Evolutionary conservation across 257 asterid species (phyloP), one percentile per base, ranked within the genome.

Genomic region (Echites panduratus): DNA sequence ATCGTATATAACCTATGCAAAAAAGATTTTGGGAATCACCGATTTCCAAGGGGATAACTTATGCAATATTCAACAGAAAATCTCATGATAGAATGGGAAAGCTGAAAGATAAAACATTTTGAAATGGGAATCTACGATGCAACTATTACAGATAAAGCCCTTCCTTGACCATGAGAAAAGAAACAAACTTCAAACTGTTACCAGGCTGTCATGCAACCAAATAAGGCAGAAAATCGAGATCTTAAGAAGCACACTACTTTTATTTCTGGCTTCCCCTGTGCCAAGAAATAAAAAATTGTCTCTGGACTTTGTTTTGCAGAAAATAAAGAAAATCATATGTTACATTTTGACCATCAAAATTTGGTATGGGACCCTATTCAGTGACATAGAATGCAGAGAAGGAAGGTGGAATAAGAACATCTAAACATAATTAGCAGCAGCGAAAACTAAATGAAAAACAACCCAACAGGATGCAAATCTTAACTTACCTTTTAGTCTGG

Each of bases 401-500:
- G 45, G 16, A n/a, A 71, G 14, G 8, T 24, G 14, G 48, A 11
- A 45, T 19, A 48, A 49, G 56, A 22, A 29, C 44, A 32, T 32
- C 19, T 38, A 35, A 9, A 45, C 27, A 49, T 27, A 4, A 50
- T 27, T 45, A 8, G 69, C 22, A 4, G 69, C 38, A 17, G 8
- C 10, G 16, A 14, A 2, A 19, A 45, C 29, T 26, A 17, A 24
- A 65, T 1, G 10, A 27, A 19, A 50, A 49, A 38, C 57, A 76
- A 8, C 72, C 26, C 17, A 26, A 29, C 13, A 22, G 22, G 44
- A 58, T n/a, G 64, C 12, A 65, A 38, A 68, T 76, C 19, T 24
- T 19, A 58, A 69, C 79, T 11, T 9, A 90, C 98, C 98, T 87
- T 87, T 90, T 20, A 93, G 83, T 75, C 92, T 79, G 65, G 96